Conservation (phyloP, 768 basidiomycete genomes). For the Tylopilus subfusipes region DNA sequence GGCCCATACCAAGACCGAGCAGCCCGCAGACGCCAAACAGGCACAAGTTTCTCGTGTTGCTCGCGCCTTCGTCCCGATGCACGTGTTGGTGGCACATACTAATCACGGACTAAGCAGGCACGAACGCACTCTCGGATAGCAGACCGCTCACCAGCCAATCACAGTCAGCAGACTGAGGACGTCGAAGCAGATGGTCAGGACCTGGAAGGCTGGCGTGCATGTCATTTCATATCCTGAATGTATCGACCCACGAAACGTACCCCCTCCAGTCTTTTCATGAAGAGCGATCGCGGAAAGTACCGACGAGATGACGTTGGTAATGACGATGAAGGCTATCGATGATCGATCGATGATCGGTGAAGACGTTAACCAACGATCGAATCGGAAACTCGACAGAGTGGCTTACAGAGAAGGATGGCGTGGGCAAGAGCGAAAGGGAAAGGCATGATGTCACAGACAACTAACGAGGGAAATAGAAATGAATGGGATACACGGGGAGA, state of each 20-base stretch:
- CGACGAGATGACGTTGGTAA: constrained; percentile 11
- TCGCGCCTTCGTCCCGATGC: constrained; percentile 15
- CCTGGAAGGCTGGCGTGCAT: constrained; percentile 20
- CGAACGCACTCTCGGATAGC: background rate
- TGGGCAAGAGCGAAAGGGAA: constrained; percentile 24
- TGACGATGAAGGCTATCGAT: constrained; percentile 16
- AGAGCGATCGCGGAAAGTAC: constrained; percentile 18
- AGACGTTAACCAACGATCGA: background rate
- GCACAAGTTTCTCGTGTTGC: constrained; percentile 21
- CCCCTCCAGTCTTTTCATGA: constrained; percentile 19
- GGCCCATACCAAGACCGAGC: constrained; percentile 16
- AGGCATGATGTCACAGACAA: constrained; percentile 28
- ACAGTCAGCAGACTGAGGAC: constrained; percentile 12
- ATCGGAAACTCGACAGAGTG: background rate
- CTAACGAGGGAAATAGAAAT: constrained; percentile 1
- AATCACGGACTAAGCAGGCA: background rate
- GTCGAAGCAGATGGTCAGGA: constrained; percentile 11
- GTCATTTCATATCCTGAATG: background rate
- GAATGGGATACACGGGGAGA: constrained; percentile 4
- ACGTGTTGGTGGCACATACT: constrained; percentile 18
- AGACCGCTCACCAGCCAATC: constrained; percentile 18
- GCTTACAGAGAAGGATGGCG: constrained; percentile 20
- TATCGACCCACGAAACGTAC: constrained; percentile 11
- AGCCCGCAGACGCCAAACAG: constrained; percentile 22
- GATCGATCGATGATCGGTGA: background rate